Percentiles rank a stretch among this genome's conserved stretches.
phyloP scores from a whole-genome alignment of 768 basidiomycete species.

The Lentinula edodes region DNA sequence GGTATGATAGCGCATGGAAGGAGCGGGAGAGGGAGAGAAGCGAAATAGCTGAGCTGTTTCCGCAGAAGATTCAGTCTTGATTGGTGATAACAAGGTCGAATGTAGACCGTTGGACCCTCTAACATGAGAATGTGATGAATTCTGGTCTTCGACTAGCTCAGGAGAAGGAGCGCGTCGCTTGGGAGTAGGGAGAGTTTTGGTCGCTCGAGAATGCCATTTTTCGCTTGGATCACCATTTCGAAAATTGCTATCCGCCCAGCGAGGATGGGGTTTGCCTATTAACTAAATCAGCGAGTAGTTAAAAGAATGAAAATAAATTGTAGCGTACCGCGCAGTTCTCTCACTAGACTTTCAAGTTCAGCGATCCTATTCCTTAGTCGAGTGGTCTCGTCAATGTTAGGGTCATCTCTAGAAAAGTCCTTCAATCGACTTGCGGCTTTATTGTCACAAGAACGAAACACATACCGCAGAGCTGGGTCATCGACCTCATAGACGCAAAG shows the following conservation, averaged over 20 bases:
- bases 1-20: constrained; percentile 47
- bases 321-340: constrained; percentile 71
- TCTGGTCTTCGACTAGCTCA: constrained; percentile 9
- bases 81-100: constrained; percentile 32
- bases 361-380: constrained; percentile 84
- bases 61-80: constrained; percentile 59
- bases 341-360: constrained; percentile 87
- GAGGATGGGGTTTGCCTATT: constrained; percentile 79
- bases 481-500: constrained; percentile 95
- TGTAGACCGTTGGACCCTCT: constrained; percentile 23
- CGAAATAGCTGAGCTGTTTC: constrained; percentile 60
- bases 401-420: constrained; percentile 61
- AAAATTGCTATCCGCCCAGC: constrained; percentile 78
- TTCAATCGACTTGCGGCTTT: constrained; percentile 1
- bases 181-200: constrained; percentile 51
- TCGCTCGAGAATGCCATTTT: constrained; percentile 82
- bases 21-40: constrained; percentile 58
- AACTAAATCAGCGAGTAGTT: constrained; percentile 2
- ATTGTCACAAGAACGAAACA: background rate
- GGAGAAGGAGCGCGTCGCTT: constrained; percentile 27
- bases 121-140: background rate
- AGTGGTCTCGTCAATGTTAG: constrained; percentile 81
- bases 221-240: constrained; percentile 77
- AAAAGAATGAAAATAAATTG: constrained; percentile 6
- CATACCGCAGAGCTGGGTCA: constrained; percentile 74